phyloP scores from a whole-genome alignment of 1,284 basidiomycete genomes.

The Caloboletus firmus region DNA sequence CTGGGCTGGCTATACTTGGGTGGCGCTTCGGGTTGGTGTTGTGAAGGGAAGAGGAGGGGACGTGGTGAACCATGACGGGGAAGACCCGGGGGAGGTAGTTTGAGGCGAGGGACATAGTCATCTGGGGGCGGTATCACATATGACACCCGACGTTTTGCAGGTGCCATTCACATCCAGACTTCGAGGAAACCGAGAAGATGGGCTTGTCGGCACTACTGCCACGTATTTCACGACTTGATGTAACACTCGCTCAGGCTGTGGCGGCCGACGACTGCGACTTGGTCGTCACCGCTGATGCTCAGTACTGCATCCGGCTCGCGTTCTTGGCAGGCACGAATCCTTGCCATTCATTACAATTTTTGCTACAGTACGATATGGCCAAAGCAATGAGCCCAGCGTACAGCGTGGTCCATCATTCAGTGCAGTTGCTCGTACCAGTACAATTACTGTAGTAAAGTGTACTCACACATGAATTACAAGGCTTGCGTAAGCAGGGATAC shows the following conservation, averaged over 20 bases:
- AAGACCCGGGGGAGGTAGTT: constrained; percentile 65
- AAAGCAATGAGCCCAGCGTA: not conserved
- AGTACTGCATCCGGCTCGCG: constrained; percentile 8
- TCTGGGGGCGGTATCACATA: constrained; percentile 81
- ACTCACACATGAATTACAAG: not conserved
- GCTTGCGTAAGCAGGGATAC: constrained; percentile 31
- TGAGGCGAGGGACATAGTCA: constrained; percentile 62
- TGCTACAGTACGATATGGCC: not conserved
- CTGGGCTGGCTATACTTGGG: constrained; percentile 53
- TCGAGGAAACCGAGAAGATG: not conserved
- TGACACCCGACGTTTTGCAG: constrained; percentile 64
- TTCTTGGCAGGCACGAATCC: constrained; percentile 4
- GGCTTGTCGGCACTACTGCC: not conserved
- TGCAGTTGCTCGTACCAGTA: not conserved
- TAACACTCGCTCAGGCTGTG: constrained; percentile 1
- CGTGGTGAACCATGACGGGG: constrained; percentile 61
- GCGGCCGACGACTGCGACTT: constrained; percentile 3
- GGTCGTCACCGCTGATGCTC: not conserved
- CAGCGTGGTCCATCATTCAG: too few species aligned
- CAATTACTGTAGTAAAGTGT: too few species aligned
- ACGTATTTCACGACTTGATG: not conserved
- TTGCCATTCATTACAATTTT: not conserved
- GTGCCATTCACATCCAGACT: constrained; percentile 39
- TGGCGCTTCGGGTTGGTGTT: constrained; percentile 20
- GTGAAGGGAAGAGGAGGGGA: constrained; percentile 60